Evolutionary conservation across 1,139 yeast species (phyloP), one percentile per base, ranked within the genome.

Genomic region (Kodamaea sp.): DNA sequence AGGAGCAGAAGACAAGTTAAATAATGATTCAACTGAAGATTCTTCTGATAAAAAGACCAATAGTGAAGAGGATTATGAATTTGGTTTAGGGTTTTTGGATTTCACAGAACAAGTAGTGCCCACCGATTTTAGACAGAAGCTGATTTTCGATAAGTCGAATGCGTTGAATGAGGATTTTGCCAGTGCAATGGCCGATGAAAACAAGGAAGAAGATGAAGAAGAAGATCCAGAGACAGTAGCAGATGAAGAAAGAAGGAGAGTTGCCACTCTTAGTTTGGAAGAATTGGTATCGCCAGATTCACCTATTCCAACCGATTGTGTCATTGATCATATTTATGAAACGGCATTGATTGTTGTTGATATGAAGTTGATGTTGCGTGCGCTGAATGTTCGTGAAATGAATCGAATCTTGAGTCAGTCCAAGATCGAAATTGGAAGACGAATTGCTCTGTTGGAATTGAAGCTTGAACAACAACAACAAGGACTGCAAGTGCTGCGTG

Each of bases 381-480:
- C 84, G 2, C 63, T 74, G 43, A 81, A 81, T 52, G 81, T 77
- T n/a, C 60, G 78, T 35, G 79, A 77, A 40, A 72, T 81, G 74
- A 69, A 79, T 6, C 62, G 63, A 31, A 62, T 67, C 8, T 61
- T 79, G 39, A 59, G 56, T 8, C 53, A 59, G 29, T 67, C 72
- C 34, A 67, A 62, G 40, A 48, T 46, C 6, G 71, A 66, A 37
- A 50, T 63, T 31, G 57, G 50, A 4, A 39, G 39, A 4, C 53
- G 50, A 7, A 54, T 60, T 22, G 52, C 49, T 2, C 48, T 44
- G 11, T 48, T 63, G 39, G 50, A 49, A 35, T 37, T 35, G 37
- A 49, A 41, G 34, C 50, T 42, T 24, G 53, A 48, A 28, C 45
- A 44, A 11, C 54, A 49, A 31, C 48, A 42, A 20, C 20, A 15